A percentile compares a stretch with the other conserved stretches of the same genome.
Conservation (phyloP, 2,329 filamentous ascomycete species). For the Knoxdaviesia proteae region DNA sequence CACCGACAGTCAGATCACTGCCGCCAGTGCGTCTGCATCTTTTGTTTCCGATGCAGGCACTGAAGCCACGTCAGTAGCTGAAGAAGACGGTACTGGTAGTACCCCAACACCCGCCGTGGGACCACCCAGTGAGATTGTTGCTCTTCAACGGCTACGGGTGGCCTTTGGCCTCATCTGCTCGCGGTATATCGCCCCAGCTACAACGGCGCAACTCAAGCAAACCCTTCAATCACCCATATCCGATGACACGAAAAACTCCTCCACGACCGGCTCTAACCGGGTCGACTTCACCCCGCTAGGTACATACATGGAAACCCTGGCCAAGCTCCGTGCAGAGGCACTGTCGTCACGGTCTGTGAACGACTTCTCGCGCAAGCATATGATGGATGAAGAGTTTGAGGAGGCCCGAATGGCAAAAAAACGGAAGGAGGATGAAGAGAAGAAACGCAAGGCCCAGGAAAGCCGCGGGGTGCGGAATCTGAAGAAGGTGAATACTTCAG, state of each 20-base stretch:
- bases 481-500: conserved; percentile 73
- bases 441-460: conserved; percentile 55
- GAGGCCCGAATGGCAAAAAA: conserved; percentile 56
- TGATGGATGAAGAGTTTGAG: conserved; percentile 44
- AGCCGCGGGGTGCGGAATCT: conserved; percentile 60
- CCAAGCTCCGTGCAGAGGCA: conserved; percentile 50
- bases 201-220: no score
- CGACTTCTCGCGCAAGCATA: conserved; percentile 52
- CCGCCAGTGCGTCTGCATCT: no score
- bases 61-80: conserved; percentile 21
- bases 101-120: conserved; percentile 19
- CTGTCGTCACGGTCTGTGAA: conserved; percentile 43
- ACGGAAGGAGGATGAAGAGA: conserved; percentile 70
- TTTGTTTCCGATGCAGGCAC: conserved; percentile 14
- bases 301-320: conserved; percentile 44
- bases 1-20: no score
- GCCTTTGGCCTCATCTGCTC: conserved; percentile 44
- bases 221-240: no score
- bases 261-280: conserved; percentile 17
- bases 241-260: conserved; percentile 18
- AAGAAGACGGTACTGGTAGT: conserved; percentile 11
- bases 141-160: conserved; percentile 42
- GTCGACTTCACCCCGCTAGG: conserved; percentile 53
- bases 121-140: conserved; percentile 25
- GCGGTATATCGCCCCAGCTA: conserved; percentile 30